These are phyloP conservation scores for Sicyos edulis DNA, from an alignment of 306 rosid species.

Conservation along the genomic window DNA sequence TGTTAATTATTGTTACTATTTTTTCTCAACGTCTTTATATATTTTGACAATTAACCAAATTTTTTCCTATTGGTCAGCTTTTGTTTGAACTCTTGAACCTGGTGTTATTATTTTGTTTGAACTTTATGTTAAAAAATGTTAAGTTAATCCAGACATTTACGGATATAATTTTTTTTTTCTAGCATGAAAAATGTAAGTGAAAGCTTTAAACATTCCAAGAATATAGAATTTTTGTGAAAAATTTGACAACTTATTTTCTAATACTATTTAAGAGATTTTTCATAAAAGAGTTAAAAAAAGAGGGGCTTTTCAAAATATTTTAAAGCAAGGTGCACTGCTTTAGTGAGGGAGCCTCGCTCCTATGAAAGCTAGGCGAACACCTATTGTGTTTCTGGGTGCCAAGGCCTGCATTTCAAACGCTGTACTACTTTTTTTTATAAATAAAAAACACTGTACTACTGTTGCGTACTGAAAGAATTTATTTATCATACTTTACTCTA, in stretches of 20 bases:
- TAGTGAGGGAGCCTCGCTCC: neutral
- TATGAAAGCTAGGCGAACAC: neutral
- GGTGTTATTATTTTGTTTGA: constrained; percentile 2
- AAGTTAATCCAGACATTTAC: too few relatives aligned
- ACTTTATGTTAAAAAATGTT: neutral
- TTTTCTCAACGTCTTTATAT: neutral
- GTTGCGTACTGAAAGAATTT: neutral
- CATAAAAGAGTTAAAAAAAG: neutral
- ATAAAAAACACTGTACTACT: neutral
- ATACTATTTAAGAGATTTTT: neutral
- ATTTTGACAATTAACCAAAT: neutral
- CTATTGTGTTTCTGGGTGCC: neutral
- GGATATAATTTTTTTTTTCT: too few relatives aligned
- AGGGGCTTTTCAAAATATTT: neutral
- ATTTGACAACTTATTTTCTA: neutral
- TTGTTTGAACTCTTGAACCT: neutral
- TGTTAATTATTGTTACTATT: neutral
- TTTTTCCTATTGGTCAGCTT: neutral
- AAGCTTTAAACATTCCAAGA: too few relatives aligned
- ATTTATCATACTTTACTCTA: neutral
- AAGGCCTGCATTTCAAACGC: neutral
- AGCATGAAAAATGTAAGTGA: neutral
- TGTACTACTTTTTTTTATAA: too few relatives aligned
- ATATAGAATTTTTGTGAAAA: neutral
- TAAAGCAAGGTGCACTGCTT: neutral